Evolutionary conservation across 1,139 yeast species (phyloP), one percentile per base, ranked within the genome.

Genomic region (Hansenula lynferdii): DNA sequence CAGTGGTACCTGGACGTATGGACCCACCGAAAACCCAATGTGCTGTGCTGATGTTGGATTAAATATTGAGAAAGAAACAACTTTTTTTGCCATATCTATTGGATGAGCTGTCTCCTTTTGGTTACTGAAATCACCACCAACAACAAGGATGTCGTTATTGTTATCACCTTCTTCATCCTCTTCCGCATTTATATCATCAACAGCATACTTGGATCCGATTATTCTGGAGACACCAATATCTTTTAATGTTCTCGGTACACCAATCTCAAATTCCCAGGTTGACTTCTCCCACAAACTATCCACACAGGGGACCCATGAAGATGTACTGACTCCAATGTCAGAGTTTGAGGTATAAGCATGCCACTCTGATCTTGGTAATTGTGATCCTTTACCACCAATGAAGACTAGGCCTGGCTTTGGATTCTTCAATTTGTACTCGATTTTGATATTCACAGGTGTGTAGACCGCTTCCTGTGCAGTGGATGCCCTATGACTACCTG

Each of bases 271-370:
- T 43, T 90, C 89, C 98, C 98, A 94, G 0, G 97, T 85, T 34
- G 85, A 83, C 43, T 89, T 76, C 51, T 89, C 97, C 77, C 92
- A 84, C 27, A 89, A 60, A 35, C 85, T 86, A 50, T 94, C 97
- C 6, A 92, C 72, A 56, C 98, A 94, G 0, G 99, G 99, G 34
- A 92, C 85, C 98, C 99, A 94, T 17, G 89, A 82, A 2, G 96
- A 85, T 0, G 97, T 85, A 12, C 95, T 78, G 8, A 85, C 72
- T 17, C 89, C 89, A 35, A 79, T 65, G 21, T 87, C 90, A 4
- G 86, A 71, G 54, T 92, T 90, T 1, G 77, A 70, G 0, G 98
- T 90, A 58, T 84, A 89, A 2, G 86, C 95, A 54, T 85, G 95
- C 95, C 97, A 89, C 31, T 64, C 60, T 12, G 64, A 59, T 35